Percentiles rank a stretch among this genome's conserved stretches.
Evolutionary conservation across 148 eudicot genomes (phyloP).

Genomic region (Tetragonia tetragonoides): DNA sequence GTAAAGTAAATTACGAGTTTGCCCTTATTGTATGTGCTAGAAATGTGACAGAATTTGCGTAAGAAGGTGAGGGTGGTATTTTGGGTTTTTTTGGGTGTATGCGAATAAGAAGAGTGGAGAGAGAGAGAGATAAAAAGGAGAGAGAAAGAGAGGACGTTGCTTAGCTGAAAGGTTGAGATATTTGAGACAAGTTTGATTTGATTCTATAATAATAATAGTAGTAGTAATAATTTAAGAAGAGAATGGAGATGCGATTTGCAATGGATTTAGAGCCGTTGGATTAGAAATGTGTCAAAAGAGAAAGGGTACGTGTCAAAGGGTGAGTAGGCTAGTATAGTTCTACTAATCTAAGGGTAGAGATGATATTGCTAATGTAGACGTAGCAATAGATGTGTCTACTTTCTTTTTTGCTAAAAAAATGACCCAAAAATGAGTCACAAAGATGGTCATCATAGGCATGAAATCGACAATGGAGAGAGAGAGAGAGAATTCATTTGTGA

Average conservation of each 20-base stretch:
- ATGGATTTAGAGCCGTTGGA: constrained; percentile 25
- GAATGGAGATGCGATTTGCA: constrained; percentile 11
- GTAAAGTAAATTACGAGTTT: background rate
- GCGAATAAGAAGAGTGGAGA: background rate
- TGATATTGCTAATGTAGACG: background rate
- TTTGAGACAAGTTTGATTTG: constrained; percentile 20
- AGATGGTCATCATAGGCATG: background rate
- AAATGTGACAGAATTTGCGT: background rate
- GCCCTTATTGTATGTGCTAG: constrained; percentile 3
- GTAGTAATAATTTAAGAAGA: background rate
- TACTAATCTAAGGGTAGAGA: constrained; percentile 17
- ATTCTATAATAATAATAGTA: constrained; percentile 7
- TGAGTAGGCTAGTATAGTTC: background rate
- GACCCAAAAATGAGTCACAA: background rate
- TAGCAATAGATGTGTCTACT: constrained; percentile 12
- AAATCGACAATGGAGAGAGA: background rate
- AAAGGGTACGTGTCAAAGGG: constrained; percentile 13
- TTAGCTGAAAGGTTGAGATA: constrained; percentile 12
- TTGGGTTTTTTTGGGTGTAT: background rate
- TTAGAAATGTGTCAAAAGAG: background rate
- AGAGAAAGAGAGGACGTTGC: background rate
- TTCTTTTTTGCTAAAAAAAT: background rate
- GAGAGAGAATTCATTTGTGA: too few relatives aligned
- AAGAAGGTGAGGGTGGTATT: background rate
- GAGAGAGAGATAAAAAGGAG: background rate